phyloP scores from a whole-genome alignment of 2,329 filamentous ascomycete genomes.

The Claviceps monticola region DNA sequence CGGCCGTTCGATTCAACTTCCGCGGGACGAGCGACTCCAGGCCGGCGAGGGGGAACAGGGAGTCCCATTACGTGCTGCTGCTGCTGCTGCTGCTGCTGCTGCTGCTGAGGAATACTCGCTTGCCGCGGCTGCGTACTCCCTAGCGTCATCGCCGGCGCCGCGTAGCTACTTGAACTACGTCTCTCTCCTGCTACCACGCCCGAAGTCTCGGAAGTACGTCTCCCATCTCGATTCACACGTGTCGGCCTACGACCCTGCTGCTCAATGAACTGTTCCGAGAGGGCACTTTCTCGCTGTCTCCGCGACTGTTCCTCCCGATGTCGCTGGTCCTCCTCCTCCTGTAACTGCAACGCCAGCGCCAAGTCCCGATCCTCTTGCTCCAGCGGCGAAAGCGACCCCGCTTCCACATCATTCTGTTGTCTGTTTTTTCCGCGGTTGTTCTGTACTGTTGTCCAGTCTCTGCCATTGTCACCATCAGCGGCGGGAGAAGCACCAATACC shows the following conservation, averaged over 20 bases:
- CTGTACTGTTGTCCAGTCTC: slow-evolving; percentile 44
- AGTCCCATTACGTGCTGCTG: slow-evolving; percentile 29
- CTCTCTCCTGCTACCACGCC: slow-evolving; percentile 4
- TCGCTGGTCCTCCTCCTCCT: slow-evolving; percentile 83
- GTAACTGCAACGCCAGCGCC: slow-evolving; percentile 78
- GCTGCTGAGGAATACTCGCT: slow-evolving; percentile 1
- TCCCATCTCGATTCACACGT: slow-evolving; percentile 11
- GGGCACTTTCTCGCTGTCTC: slow-evolving; percentile 48
- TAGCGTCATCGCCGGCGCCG: not conserved
- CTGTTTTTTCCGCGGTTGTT: slow-evolving; percentile 16
- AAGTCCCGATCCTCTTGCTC: slow-evolving; percentile 76
- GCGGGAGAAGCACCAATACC: slow-evolving; percentile 8
- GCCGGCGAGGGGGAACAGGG: slow-evolving; percentile 22
- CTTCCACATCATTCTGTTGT: slow-evolving; percentile 12
- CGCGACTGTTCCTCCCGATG: slow-evolving; percentile 52
- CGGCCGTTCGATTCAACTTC: slow-evolving; percentile 29
- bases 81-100: not conserved
- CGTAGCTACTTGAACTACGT: slow-evolving; percentile 12
- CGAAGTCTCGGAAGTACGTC: slow-evolving; percentile 3
- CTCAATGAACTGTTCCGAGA: slow-evolving; percentile 59
- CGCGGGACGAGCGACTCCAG: slow-evolving; percentile 21
- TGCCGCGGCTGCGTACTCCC: not conserved
- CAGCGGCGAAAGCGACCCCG: slow-evolving; percentile 26
- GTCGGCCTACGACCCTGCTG: slow-evolving; percentile 36
- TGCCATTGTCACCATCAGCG: slow-evolving; percentile 15